A percentile compares a stretch with the other conserved stretches of the same genome.
These are phyloP conservation scores for Thoreauomyces humboldtii DNA, from an alignment of 192 early-diverging fungal genomes.

Conservation along the genomic window DNA sequence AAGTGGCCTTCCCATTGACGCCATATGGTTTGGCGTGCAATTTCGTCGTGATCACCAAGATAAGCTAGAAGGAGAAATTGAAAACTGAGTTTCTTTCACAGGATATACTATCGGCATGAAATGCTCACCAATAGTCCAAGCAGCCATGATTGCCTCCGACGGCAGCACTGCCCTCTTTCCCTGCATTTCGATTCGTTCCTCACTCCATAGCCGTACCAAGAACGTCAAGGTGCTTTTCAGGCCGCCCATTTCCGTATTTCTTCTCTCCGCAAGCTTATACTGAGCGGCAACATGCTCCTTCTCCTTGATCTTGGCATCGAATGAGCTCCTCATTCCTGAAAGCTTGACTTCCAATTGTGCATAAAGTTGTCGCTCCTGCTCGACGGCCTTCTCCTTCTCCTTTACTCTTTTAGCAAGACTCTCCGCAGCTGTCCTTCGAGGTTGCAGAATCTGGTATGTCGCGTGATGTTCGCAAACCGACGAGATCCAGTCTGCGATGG, in stretches of 20 bases:
- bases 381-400: neutral
- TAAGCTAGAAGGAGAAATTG: too few species aligned
- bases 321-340: conserved; percentile 13
- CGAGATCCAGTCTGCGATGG: conserved; percentile 28
- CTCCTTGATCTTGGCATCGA: conserved; percentile 27
- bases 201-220: neutral
- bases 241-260: conserved; percentile 1
- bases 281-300: conserved; percentile 14
- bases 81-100: too few species aligned
- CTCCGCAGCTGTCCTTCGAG: conserved; percentile 9
- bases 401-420: conserved; percentile 16
- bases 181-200: conserved; percentile 4
- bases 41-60: too few species aligned
- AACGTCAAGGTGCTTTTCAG: conserved; percentile 7
- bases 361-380: neutral
- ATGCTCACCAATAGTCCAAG: neutral
- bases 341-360: conserved; percentile 16
- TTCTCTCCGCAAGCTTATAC: conserved; percentile 21
- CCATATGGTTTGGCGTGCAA: too few species aligned
- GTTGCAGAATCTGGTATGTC: conserved; percentile 8
- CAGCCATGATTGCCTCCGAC: conserved; percentile 11
- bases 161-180: neutral
- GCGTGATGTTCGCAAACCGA: conserved; percentile 18
- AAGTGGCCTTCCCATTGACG: conserved; percentile 9
- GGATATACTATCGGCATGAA: too few species aligned